Percentiles rank a stretch among this genome's conserved stretches.
Evolutionary conservation across 2,329 filamentous ascomycete species (phyloP).

Genomic region (Ophiocordyceps robertsii): DNA sequence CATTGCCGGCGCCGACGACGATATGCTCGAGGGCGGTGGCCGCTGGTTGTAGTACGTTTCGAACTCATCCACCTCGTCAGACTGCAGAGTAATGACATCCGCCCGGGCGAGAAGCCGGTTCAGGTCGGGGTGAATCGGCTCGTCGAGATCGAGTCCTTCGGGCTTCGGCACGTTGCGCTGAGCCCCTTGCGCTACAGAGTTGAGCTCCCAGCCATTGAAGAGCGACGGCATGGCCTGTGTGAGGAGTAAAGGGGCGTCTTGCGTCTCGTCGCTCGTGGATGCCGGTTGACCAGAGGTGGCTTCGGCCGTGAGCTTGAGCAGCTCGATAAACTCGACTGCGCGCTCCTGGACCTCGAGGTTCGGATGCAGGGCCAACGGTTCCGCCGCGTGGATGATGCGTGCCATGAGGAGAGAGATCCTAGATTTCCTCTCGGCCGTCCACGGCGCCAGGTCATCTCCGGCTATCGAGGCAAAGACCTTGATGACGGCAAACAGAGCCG

Average conservation of each 20-base stretch:
- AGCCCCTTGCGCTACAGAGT: conserved; percentile 73
- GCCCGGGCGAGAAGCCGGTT: conserved; percentile 49
- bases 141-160: conserved; percentile 61
- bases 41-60: conserved; percentile 50
- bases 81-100: conserved; percentile 32
- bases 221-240: conserved; percentile 83
- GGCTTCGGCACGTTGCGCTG: conserved; percentile 79
- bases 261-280: conserved; percentile 35
- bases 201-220: conserved; percentile 77
- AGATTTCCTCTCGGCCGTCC: conserved; percentile 62
- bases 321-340: conserved; percentile 80
- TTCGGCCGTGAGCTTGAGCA: conserved; percentile 77
- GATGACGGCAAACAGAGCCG: conserved; percentile 70
- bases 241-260: conserved; percentile 69
- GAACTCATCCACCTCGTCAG: conserved; percentile 51
- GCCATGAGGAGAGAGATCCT: conserved; percentile 66
- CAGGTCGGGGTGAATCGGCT: conserved; percentile 68
- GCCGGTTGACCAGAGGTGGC: conserved; percentile 56
- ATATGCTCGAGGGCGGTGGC: conserved; percentile 35
- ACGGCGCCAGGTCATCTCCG: conserved; percentile 48
- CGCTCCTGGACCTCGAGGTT: conserved; percentile 90
- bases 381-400: conserved; percentile 68
- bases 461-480: conserved; percentile 72
- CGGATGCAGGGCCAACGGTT: conserved; percentile 67
- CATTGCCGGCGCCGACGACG: conserved; percentile 39